Evolutionary conservation across 768 basidiomycete genomes (phyloP).

Genomic region (Termitomyces sp.): DNA sequence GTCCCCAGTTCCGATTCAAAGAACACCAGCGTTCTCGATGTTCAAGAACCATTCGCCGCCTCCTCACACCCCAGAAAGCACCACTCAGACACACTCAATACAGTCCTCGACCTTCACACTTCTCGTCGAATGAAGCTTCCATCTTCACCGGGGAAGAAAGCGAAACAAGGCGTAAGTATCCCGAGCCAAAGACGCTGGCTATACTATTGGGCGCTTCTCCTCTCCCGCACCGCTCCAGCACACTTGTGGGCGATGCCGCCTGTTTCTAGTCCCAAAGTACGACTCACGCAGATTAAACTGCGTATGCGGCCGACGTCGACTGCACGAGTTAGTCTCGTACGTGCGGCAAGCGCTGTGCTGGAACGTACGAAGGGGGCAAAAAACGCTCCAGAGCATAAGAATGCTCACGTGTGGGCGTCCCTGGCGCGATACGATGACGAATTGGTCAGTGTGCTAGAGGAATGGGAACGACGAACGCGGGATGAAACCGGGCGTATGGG

Average conservation of each 20-base stretch:
- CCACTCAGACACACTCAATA: slow-evolving; percentile 38
- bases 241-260: slow-evolving; percentile 37
- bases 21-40: neutral
- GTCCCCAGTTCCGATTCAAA: neutral
- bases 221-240: slow-evolving; percentile 48
- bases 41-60: neutral
- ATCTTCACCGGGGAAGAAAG: slow-evolving; percentile 23
- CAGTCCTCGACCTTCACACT: slow-evolving; percentile 65
- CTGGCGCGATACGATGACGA: slow-evolving; percentile 77
- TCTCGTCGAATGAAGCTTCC: slow-evolving; percentile 58
- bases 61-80: slow-evolving; percentile 14
- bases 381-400: slow-evolving; percentile 15
- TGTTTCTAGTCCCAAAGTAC: slow-evolving; percentile 37
- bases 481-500: slow-evolving; percentile 31
- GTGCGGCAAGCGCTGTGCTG: slow-evolving; percentile 51
- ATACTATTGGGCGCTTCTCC: slow-evolving; percentile 69
- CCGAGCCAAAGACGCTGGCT: slow-evolving; percentile 79
- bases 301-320: slow-evolving; percentile 55
- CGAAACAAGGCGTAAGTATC: slow-evolving; percentile 66
- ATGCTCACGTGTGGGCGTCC: slow-evolving; percentile 58
- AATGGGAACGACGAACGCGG: slow-evolving; percentile 54
- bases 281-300: slow-evolving; percentile 50
- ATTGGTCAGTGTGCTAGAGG: slow-evolving; percentile 57
- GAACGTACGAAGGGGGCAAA: slow-evolving; percentile 37
- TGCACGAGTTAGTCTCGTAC: slow-evolving; percentile 46